Evolutionary conservation across 2,329 filamentous ascomycete genomes (phyloP), one percentile per base, ranked within the genome.

Genomic region (Ascochyta lentis): DNA sequence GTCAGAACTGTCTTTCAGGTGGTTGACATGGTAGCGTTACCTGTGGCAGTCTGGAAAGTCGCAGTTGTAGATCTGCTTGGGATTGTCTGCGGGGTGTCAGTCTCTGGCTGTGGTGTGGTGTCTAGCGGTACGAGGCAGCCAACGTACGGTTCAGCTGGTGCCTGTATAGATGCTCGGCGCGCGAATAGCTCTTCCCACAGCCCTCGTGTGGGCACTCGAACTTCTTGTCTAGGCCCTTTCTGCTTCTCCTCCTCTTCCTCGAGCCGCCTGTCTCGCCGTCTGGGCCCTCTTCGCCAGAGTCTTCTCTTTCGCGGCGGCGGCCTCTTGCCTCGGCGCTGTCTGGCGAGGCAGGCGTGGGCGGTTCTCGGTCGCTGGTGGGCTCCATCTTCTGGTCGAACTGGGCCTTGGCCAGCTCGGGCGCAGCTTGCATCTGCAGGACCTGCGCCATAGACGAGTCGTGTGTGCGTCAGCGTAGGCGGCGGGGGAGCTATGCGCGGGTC

Each of bases 161-260:
- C 41, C 95, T 87, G 78, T 97, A 97, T 80, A 99, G 81, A 80
- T 99, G 95, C 78, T 98, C 95, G 8, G 95, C 94, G 72, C 95
- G 86, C 24, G 94, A 97, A 75, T 99, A 99, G 73, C 89, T 96
- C 81, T 97, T 99, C 37, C 92, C 93, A 69, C 95, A 99, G 35
- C 89, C 91, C 62, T 91, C 88, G 56, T 92, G 86, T 5, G 89
- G 88, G 72, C 95, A 99, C 69, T 77, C 67, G 54, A 77, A 80
- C 83, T 83, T 85, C 78, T 92, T 93, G 74, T 92, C 90, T 37
- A 91, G 78, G 3, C 89, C 89, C 74, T 92, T 92, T 61, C 90
- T 85, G 76, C 89, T 92, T 51, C 89, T 80, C 64, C 89, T 80
- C 54, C 89, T 80, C 76, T 92, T 83, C 50, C 80, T 67, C 56